Evolutionary conservation across 2,329 filamentous ascomycete genomes (phyloP).

Genomic region (Calonectria naviculata): DNA sequence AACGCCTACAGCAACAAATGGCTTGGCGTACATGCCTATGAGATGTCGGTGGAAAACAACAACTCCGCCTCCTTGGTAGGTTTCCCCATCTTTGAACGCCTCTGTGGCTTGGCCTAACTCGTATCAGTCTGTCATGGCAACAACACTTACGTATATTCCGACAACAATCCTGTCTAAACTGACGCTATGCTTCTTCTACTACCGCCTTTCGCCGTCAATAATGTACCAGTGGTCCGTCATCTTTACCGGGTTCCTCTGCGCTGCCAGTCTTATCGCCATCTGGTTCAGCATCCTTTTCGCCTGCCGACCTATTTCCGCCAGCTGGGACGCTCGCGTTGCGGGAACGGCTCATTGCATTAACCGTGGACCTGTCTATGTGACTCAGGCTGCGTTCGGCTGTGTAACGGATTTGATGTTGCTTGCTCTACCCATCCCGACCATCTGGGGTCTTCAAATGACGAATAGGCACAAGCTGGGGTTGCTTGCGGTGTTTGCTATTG

Average conservation of each 20-base stretch:
- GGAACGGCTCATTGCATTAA: conserved; percentile 51
- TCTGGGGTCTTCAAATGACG: conserved; percentile 55
- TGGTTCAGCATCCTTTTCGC: conserved; percentile 42
- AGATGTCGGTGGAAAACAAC: conserved; percentile 29
- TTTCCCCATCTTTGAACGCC: too few relatives aligned
- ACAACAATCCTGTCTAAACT: background rate
- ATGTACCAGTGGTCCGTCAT: conserved; percentile 24
- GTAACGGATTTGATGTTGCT: conserved; percentile 58
- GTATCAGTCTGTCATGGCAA: background rate
- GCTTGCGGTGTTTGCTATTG: conserved; percentile 55
- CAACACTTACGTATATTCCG: background rate
- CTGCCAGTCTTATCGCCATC: conserved; percentile 42
- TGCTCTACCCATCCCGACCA: conserved; percentile 55
- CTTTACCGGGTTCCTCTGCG: conserved; percentile 42
- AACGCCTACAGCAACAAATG: conserved; percentile 18
- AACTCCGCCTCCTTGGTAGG: background rate
- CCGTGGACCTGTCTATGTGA: conserved; percentile 57
- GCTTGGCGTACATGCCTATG: conserved; percentile 31
- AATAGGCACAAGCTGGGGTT: conserved; percentile 57
- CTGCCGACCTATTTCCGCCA: conserved; percentile 31
- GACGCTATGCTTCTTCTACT: conserved; percentile 27
- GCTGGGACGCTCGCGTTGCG: conserved; percentile 27
- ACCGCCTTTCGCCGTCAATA: conserved; percentile 18
- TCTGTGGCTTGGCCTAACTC: background rate
- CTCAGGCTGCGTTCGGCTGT: conserved; percentile 58